Evolutionary conservation across 768 basidiomycete species (phyloP).

Genomic region (Sarcomyxa edulis): DNA sequence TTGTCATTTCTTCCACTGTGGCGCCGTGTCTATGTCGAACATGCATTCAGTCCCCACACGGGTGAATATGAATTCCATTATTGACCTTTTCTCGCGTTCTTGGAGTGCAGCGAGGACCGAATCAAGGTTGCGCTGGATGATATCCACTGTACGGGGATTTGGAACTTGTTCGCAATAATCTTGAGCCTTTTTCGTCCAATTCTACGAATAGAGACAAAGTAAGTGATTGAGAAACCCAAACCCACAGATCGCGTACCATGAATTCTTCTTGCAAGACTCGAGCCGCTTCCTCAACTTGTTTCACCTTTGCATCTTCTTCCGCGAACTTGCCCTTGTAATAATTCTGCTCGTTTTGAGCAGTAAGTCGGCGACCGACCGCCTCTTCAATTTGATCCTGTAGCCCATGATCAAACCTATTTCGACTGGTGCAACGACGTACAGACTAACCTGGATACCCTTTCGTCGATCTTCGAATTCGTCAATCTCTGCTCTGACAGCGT

Average conservation of each 20-base stretch:
- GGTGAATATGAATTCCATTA: not conserved
- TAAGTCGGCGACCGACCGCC: constrained; percentile 42
- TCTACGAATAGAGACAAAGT: constrained; percentile 25
- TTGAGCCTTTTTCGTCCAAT: constrained; percentile 61
- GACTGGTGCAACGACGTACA: not conserved
- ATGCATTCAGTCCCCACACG: no score
- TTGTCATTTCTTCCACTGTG: constrained; percentile 71
- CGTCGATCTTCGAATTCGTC: constrained; percentile 43
- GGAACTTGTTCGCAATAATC: constrained; percentile 54
- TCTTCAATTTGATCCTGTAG: constrained; percentile 43
- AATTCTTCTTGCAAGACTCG: constrained; percentile 59
- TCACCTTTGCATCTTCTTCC: constrained; percentile 41
- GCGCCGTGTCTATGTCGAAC: constrained; percentile 56
- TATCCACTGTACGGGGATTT: constrained; percentile 52
- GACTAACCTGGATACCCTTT: constrained; percentile 38
- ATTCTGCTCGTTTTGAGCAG: constrained; percentile 40
- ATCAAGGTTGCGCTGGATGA: constrained; percentile 56
- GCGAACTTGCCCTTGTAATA: constrained; percentile 50
- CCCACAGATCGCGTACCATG: constrained; percentile 31
- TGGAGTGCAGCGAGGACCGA: constrained; percentile 60
- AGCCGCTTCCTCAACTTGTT: constrained; percentile 37
- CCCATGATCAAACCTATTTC: not conserved
- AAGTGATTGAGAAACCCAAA: not conserved
- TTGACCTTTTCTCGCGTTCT: constrained; percentile 54
- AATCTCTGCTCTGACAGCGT: constrained; percentile 43